phyloP scores from a whole-genome alignment of 2,329 filamentous ascomycete species.

The Colletotrichum sp. region DNA sequence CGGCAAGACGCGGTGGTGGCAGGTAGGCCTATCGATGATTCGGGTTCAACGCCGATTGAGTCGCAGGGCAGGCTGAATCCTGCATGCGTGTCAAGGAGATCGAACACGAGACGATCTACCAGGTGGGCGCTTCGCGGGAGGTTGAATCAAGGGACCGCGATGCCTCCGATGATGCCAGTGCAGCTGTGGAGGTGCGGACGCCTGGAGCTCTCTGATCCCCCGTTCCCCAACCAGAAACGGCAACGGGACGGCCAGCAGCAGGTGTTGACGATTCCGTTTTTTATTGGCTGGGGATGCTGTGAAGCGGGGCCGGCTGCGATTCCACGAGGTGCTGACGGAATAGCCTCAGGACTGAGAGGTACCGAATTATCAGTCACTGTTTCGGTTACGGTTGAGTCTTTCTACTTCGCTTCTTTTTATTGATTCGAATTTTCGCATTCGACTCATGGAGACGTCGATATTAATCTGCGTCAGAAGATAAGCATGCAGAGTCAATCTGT shows the following conservation, averaged over 20 bases:
- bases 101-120: background rate
- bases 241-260: background rate
- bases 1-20: background rate
- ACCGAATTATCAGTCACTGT: background rate
- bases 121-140: background rate
- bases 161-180: slow-evolving; percentile 11
- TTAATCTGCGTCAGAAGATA: background rate
- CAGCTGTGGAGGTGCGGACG: background rate
- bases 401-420: background rate
- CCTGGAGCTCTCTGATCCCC: slow-evolving; percentile 3
- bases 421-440: background rate
- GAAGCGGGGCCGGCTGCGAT: background rate
- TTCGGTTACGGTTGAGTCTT: background rate
- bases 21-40: background rate
- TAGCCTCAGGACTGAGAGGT: background rate
- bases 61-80: background rate
- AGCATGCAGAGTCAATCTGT: background rate
- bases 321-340: background rate
- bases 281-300: background rate
- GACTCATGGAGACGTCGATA: background rate
- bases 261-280: background rate
- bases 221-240: slow-evolving; percentile 5
- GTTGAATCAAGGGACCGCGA: background rate
- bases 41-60: background rate
- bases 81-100: background rate